Conservation (phyloP, 2,329 filamentous ascomycete species). For the Cephalotrichum gorgonifer region DNA sequence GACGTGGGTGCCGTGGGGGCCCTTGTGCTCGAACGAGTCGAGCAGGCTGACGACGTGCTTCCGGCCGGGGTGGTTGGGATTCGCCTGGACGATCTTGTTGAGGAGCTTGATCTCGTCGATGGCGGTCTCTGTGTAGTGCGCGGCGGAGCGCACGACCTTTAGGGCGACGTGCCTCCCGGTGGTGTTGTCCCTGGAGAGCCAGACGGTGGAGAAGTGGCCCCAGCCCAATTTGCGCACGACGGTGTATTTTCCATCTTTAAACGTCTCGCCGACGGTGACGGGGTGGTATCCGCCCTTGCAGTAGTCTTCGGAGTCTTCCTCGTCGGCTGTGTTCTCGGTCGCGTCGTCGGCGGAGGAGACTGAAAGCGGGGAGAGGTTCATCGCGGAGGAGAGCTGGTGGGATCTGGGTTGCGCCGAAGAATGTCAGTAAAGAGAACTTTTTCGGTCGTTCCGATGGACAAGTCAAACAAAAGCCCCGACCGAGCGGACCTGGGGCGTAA, state of each 20-base stretch:
- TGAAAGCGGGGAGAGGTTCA: constrained; percentile 66
- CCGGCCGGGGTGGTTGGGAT: constrained; percentile 86
- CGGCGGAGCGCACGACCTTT: constrained; percentile 94
- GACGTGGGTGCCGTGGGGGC: constrained; percentile 89
- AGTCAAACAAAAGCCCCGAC: background rate
- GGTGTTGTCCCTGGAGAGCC: constrained; percentile 70
- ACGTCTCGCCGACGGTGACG: constrained; percentile 86
- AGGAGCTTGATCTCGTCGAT: constrained; percentile 98
- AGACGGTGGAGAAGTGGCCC: constrained; percentile 99
- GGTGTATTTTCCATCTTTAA: constrained; percentile 95
- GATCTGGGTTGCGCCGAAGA: constrained; percentile 30
- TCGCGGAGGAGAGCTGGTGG: constrained; percentile 43
- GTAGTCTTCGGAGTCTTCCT: constrained; percentile 98
- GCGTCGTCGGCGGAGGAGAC: constrained; percentile 72
- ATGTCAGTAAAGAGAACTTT: constrained; percentile 7
- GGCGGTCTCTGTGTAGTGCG: constrained; percentile 97
- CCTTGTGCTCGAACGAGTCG: constrained; percentile 96
- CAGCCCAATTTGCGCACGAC: constrained; percentile 93
- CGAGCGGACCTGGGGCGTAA: background rate
- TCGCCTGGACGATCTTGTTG: constrained; percentile 92
- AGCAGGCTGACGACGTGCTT: constrained; percentile 92
- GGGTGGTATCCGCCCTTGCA: constrained; percentile 99
- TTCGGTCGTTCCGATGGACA: background rate
- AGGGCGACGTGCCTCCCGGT: constrained; percentile 91
- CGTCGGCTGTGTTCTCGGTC: constrained; percentile 87